phyloP scores from a whole-genome alignment of 345 rosid genomes.

The Murraya paniculata region DNA sequence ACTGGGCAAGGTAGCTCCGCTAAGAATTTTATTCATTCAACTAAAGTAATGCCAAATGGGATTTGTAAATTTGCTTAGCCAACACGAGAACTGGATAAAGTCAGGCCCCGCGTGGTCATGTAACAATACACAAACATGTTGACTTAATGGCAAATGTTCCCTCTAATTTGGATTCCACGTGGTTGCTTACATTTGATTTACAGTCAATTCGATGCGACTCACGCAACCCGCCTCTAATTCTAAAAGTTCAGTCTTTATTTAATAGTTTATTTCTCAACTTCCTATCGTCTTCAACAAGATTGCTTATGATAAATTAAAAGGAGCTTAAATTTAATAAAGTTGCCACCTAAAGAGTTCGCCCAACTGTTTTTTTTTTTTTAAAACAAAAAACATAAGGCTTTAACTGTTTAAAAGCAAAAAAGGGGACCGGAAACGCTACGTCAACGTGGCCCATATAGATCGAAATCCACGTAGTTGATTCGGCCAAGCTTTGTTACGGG shows the following conservation, averaged over 20 bases:
- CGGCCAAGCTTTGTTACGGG: constrained; percentile 8
- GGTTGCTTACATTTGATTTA: background rate
- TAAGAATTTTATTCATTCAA: background rate
- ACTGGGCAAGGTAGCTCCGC: background rate
- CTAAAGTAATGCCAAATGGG: background rate
- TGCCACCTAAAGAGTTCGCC: background rate
- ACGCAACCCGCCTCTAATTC: background rate
- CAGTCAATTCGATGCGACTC: background rate
- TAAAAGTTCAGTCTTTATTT: background rate
- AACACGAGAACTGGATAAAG: background rate
- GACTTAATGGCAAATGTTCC: constrained; percentile 4
- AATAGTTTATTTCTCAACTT: background rate
- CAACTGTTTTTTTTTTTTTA: no score
- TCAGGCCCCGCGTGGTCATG: background rate
- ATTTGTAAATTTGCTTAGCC: background rate
- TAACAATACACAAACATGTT: background rate
- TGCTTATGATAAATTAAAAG: background rate
- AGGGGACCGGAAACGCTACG: background rate
- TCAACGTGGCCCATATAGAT: constrained; percentile 1
- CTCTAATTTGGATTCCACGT: background rate
- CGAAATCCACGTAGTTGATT: constrained; percentile 5
- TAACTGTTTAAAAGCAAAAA: no score
- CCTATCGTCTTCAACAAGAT: background rate
- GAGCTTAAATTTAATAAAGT: background rate
- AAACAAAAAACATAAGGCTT: no score